Conservation (phyloP, 2,329 filamentous ascomycete genomes). For the Alternaria sp. region DNA sequence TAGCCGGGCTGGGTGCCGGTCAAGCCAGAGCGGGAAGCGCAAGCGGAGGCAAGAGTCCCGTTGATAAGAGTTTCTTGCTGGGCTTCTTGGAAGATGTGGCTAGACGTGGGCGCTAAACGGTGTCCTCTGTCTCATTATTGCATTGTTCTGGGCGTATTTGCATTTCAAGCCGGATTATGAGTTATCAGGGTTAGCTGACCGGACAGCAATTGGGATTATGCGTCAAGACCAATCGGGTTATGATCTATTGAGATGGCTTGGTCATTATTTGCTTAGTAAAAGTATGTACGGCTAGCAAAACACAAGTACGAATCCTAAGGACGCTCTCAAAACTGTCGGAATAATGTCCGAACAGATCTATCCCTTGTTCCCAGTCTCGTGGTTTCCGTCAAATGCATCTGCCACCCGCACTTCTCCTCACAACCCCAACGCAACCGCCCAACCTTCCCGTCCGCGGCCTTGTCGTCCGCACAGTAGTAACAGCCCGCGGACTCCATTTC, state of each 20-base stretch:
- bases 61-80: conserved; percentile 77
- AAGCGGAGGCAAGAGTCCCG: conserved; percentile 54
- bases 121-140: neutral
- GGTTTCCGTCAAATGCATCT: neutral
- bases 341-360: neutral
- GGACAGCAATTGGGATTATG: neutral
- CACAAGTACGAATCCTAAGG: neutral
- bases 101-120: conserved; percentile 31
- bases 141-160: neutral
- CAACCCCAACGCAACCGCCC: neutral
- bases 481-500: neutral
- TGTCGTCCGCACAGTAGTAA: neutral
- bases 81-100: conserved; percentile 70
- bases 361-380: neutral
- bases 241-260: neutral
- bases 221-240: neutral
- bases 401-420: neutral
- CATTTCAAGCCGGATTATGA: neutral
- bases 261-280: neutral
- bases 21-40: conserved; percentile 7
- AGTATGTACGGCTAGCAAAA: neutral
- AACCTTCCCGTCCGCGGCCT: neutral
- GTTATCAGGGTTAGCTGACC: neutral
- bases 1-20: conserved; percentile 1
- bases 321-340: neutral